Conservation (phyloP, 2,329 filamentous ascomycete species). For the Trichoderma sp. region DNA sequence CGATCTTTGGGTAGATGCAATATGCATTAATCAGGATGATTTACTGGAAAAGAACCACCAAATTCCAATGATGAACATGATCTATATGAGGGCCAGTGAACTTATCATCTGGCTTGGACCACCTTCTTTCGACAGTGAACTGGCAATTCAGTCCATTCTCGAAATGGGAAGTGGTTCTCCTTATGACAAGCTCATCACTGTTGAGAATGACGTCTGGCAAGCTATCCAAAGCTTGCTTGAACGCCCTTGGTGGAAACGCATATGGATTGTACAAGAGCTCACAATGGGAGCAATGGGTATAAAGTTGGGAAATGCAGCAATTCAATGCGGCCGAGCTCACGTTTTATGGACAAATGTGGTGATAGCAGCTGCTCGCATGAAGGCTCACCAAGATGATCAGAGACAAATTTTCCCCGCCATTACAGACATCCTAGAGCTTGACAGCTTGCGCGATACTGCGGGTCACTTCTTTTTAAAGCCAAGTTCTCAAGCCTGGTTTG, state of each 20-base stretch:
- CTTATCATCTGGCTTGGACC: conserved; percentile 11
- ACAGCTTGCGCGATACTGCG: conserved; percentile 1
- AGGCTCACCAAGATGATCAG: not conserved
- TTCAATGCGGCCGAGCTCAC: not conserved
- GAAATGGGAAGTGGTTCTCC: not conserved
- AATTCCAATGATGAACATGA: conserved; percentile 13
- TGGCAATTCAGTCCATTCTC: not conserved
- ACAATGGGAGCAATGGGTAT: not conserved
- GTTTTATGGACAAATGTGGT: not conserved
- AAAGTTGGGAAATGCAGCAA: not conserved
- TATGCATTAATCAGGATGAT: conserved; percentile 1
- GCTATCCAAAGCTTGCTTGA: conserved; percentile 1
- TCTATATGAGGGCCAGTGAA: not conserved
- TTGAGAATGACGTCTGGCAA: not conserved
- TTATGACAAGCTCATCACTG: conserved; percentile 1
- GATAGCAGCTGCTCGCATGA: conserved; percentile 3
- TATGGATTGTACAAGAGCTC: conserved; percentile 9
- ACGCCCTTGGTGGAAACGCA: conserved; percentile 12
- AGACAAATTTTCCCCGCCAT: conserved; percentile 1
- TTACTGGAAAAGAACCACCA: conserved; percentile 6
- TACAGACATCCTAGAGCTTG: conserved; percentile 3
- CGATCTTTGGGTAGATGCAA: conserved; percentile 14
- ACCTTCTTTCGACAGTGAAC: conserved; percentile 2
- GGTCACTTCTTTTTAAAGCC: not conserved
- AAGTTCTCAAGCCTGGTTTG: not conserved